Percentiles rank a stretch among this genome's conserved stretches.
phyloP scores from a whole-genome alignment of 2,329 filamentous ascomycete genomes.

The Graphilbum ipis-grandicollis region DNA sequence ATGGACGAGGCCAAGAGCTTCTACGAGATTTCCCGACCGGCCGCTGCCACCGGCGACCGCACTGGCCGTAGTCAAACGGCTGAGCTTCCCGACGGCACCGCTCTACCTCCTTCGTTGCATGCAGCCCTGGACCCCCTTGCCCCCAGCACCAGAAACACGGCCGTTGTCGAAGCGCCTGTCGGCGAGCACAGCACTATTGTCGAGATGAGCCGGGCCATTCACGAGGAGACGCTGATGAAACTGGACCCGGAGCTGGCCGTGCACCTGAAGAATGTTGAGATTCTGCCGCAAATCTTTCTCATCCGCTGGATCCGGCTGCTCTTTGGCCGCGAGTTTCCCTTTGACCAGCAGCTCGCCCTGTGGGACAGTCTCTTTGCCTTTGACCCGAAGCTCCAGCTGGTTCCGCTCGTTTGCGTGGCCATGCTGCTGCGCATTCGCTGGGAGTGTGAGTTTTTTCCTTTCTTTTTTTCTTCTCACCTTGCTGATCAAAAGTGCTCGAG shows the following conservation, averaged over 20 bases:
- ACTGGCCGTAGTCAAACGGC: background rate
- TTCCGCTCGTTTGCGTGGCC: conserved; percentile 81
- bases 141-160: background rate
- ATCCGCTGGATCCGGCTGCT: conserved; percentile 91
- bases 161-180: background rate
- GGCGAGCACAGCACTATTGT: conserved; percentile 49
- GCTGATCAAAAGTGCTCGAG: conserved; percentile 74
- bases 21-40: conserved; percentile 52
- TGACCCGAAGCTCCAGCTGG: conserved; percentile 60
- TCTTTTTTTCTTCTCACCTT: background rate
- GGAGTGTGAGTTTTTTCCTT: conserved; percentile 43
- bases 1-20: conserved; percentile 81
- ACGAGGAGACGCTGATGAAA: conserved; percentile 58
- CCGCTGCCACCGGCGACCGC: conserved; percentile 7
- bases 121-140: background rate
- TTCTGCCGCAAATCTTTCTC: conserved; percentile 91
- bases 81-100: too few relatives aligned
- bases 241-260: conserved; percentile 26
- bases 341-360: conserved; percentile 64
- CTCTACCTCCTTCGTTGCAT: too few relatives aligned
- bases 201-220: conserved; percentile 69
- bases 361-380: conserved; percentile 90
- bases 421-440: conserved; percentile 89
- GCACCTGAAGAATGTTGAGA: conserved; percentile 68
- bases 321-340: conserved; percentile 85